phyloP scores from a whole-genome alignment of 306 rosid genomes.

The Medicago arabica region DNA sequence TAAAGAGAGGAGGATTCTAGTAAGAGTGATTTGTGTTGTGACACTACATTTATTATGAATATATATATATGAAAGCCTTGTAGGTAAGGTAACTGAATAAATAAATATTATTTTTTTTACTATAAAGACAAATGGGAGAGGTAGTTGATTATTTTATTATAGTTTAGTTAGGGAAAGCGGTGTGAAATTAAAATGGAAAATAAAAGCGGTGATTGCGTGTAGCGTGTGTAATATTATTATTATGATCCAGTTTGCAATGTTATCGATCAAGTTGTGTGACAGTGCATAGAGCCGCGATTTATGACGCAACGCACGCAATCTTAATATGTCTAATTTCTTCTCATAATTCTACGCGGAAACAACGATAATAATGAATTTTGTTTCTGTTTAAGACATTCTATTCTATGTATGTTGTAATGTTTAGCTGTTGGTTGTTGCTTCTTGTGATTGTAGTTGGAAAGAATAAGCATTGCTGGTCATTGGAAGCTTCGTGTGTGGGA shows the following conservation, averaged over 20 bases:
- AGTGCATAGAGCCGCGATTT: slow-evolving; percentile 58
- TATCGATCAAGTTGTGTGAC: slow-evolving; percentile 39
- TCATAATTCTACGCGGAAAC: slow-evolving; percentile 56
- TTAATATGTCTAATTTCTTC: slow-evolving; percentile 37
- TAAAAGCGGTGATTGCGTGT: slow-evolving; percentile 44
- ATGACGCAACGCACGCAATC: slow-evolving; percentile 69
- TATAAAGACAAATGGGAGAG: background rate
- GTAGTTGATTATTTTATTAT: slow-evolving; percentile 22
- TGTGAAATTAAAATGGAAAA: slow-evolving; percentile 27
- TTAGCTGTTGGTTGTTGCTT: slow-evolving; percentile 15
- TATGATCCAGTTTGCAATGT: slow-evolving; percentile 22
- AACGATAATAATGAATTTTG: slow-evolving; percentile 20
- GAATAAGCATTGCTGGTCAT: background rate
- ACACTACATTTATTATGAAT: slow-evolving; percentile 7
- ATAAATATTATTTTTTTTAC: background rate
- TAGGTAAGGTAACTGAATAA: slow-evolving; percentile 1
- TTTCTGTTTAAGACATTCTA: slow-evolving; percentile 48
- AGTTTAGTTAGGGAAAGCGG: background rate
- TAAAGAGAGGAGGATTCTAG: slow-evolving; percentile 5
- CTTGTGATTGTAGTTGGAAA: slow-evolving; percentile 18
- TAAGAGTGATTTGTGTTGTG: slow-evolving; percentile 5
- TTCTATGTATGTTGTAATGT: slow-evolving; percentile 34
- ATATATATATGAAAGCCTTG: slow-evolving; percentile 13
- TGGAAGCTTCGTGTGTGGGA: slow-evolving; percentile 18
- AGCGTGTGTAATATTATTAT: background rate